A percentile compares a stretch with the other conserved stretches of the same genome.
These are phyloP conservation scores for Dichotomocladium elegans DNA, from an alignment of 371 early-diverging fungal genomes.

Conservation along the genomic window DNA sequence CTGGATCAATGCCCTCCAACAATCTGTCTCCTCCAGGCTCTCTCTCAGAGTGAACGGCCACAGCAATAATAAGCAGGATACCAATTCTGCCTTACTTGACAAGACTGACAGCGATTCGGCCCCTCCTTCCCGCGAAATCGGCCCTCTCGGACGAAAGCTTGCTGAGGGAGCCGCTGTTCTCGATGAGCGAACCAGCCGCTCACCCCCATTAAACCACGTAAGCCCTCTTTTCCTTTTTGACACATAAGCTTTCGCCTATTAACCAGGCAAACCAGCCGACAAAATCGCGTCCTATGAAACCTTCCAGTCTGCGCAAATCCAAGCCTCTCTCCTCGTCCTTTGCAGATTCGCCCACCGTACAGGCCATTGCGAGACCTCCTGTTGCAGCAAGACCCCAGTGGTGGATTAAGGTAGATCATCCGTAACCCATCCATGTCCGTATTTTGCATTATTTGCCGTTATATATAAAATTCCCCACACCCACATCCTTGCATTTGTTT, in stretches of 20 bases:
- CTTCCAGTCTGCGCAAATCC: conserved; percentile 10
- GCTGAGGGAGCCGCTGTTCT: not conserved
- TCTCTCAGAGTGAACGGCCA: not conserved
- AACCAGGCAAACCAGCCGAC: conserved; percentile 3
- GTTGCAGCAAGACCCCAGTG: conserved; percentile 1
- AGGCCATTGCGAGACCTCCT: not conserved
- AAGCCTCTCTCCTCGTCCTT: too few relatives aligned
- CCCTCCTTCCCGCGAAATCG: not conserved
- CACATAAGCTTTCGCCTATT: not conserved
- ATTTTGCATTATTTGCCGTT: not conserved
- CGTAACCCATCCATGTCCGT: not conserved
- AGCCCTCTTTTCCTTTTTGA: not conserved
- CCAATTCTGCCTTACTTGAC: not conserved
- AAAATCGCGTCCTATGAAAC: conserved; percentile 9
- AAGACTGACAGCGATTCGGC: not conserved
- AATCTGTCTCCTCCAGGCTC: not conserved
- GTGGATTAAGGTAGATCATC: not conserved
- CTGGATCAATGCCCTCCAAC: conserved; percentile 1
- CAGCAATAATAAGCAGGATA: not conserved
- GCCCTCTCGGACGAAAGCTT: not conserved
- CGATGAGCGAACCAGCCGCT: not conserved
- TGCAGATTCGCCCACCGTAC: not conserved
- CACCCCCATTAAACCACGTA: conserved; percentile 5
- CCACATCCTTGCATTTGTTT: not conserved
- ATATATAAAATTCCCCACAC: not conserved